Evolutionary conservation across 73 alveolate genomes (phyloP).

Genomic region (Symbiodinium natans): DNA sequence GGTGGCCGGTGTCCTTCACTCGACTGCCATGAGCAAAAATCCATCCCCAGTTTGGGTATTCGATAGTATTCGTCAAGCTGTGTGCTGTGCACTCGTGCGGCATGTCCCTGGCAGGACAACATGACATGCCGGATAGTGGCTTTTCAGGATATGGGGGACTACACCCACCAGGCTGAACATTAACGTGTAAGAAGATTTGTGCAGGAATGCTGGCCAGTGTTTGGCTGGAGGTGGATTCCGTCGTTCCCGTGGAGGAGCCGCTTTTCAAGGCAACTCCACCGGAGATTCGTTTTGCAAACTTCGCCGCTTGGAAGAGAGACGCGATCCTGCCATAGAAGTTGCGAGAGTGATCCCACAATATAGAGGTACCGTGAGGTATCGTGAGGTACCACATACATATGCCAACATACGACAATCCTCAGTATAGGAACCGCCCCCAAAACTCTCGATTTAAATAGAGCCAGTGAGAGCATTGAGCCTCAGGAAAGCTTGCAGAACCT

Average conservation of each 20-base stretch:
- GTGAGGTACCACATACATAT: too few relatives aligned
- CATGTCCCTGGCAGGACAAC: background rate
- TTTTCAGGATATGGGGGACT: constrained; percentile 62
- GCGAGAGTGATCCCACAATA: too few relatives aligned
- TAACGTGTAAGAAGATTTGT: background rate
- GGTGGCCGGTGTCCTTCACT: background rate
- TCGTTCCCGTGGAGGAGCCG: constrained; percentile 99
- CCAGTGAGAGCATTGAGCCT: constrained; percentile 51
- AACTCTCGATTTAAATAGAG: constrained; percentile 43
- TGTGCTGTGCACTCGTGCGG: background rate
- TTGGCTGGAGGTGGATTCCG: constrained; percentile 98
- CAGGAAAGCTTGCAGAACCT: constrained; percentile 66
- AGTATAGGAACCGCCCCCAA: too few relatives aligned
- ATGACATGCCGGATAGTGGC: constrained; percentile 19
- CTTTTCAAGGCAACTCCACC: constrained; percentile 99
- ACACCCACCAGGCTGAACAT: constrained; percentile 39
- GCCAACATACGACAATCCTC: too few relatives aligned
- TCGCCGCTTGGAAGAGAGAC: constrained; percentile 98
- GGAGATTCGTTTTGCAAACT: constrained; percentile 99
- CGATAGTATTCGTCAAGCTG: background rate
- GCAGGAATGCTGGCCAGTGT: constrained; percentile 96
- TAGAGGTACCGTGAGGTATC: too few relatives aligned
- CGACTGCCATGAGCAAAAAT: background rate
- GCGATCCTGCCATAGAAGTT: background rate
- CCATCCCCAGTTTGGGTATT: background rate